Conservation (phyloP, 1,139 yeast genomes). For the Nakaseomyces sp. region DNA sequence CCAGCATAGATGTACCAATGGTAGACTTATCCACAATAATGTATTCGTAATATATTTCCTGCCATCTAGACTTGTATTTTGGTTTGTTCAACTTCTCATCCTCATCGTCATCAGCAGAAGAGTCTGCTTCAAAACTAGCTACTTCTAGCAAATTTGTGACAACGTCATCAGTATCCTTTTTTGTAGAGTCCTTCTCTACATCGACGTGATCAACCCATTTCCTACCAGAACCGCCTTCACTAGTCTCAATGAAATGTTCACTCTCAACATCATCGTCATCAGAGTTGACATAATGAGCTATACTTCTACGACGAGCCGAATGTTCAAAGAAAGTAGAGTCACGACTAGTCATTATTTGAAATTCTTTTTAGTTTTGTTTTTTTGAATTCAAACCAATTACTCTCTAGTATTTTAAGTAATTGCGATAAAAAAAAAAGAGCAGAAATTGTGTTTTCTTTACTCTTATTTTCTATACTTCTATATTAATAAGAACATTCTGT, state of each 20-base stretch:
- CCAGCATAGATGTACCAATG: slow-evolving; percentile 27
- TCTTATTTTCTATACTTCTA: too few species aligned
- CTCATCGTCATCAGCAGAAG: slow-evolving; percentile 3
- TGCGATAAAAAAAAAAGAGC: too few species aligned
- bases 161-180: background rate
- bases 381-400: too few species aligned
- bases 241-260: too few species aligned
- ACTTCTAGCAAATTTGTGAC: slow-evolving; percentile 2
- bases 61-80: slow-evolving; percentile 19
- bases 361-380: too few species aligned
- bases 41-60: slow-evolving; percentile 19
- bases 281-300: background rate
- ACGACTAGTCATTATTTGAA: background rate
- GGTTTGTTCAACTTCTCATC: slow-evolving; percentile 4
- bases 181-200: background rate
- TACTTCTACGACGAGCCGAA: slow-evolving; percentile 4
- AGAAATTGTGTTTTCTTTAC: too few species aligned
- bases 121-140: slow-evolving; percentile 2
- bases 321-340: background rate
- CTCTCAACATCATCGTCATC: slow-evolving; percentile 1
- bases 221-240: background rate
- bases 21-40: slow-evolving; percentile 23
- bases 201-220: background rate
- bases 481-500: too few species aligned
- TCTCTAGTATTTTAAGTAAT: too few species aligned